A percentile compares a stretch with the other conserved stretches of the same genome.
phyloP scores from a whole-genome alignment of 345 rosid species.

The Salix suchowensis region DNA sequence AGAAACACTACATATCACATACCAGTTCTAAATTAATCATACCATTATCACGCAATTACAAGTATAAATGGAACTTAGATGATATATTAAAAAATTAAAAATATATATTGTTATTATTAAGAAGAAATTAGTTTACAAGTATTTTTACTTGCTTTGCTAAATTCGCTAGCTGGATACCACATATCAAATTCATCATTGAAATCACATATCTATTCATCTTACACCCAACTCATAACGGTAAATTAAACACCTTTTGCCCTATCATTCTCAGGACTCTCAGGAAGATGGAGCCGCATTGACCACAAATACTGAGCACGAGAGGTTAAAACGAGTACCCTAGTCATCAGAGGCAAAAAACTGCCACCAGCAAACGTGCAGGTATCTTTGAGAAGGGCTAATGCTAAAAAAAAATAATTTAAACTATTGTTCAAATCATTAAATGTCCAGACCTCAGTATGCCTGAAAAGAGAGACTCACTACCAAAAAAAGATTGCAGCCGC shows the following conservation, averaged over 20 bases:
- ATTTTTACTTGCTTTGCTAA: no score
- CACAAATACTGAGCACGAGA: not conserved
- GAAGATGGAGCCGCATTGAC: not conserved
- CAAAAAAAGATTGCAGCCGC: not conserved
- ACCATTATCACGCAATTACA: no score
- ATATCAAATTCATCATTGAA: no score
- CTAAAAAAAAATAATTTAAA: not conserved
- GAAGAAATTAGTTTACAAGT: no score
- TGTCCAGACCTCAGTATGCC: not conserved
- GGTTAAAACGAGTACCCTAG: not conserved
- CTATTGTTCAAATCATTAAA: not conserved
- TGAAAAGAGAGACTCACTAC: constrained; percentile 7
- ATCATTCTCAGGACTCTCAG: not conserved
- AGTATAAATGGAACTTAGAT: no score
- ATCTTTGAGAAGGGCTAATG: not conserved
- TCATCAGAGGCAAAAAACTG: not conserved
- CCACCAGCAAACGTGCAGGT: not conserved
- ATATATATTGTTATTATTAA: no score
- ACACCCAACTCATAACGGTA: not conserved
- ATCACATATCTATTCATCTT: no score
- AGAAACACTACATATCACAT: no score
- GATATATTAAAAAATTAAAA: no score
- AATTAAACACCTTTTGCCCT: not conserved
- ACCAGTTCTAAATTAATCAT: no score
- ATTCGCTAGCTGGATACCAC: no score